Conservation (phyloP, 352 stramenopile genomes). For the Aphanomyces invadans region DNA sequence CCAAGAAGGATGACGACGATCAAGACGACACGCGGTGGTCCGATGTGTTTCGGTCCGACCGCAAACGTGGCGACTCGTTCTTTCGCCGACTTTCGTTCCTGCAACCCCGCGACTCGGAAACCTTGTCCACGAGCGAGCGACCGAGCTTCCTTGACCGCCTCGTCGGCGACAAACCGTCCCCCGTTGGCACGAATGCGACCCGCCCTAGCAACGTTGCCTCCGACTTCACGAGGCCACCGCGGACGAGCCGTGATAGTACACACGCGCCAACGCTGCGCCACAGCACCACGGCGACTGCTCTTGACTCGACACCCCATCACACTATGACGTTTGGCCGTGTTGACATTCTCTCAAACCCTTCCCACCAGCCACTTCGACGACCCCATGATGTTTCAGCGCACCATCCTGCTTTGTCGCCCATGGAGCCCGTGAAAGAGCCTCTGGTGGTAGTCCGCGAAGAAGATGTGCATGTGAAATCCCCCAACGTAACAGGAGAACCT, state of each 20-base stretch:
- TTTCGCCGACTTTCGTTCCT: slow-evolving; percentile 1
- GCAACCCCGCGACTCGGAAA: not conserved
- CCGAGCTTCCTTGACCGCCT: slow-evolving; percentile 1
- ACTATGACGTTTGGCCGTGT: not conserved
- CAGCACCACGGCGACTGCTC: not conserved
- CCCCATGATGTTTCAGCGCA: not conserved
- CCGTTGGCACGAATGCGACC: not conserved
- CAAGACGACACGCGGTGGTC: not conserved
- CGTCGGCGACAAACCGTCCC: not conserved
- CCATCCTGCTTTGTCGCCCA: not conserved
- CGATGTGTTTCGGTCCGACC: not conserved
- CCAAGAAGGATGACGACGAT: not conserved
- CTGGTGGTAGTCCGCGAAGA: not conserved
- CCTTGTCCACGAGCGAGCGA: not conserved
- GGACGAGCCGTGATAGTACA: not conserved
- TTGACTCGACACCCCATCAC: not conserved
- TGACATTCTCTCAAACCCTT: not conserved
- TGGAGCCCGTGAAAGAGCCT: not conserved
- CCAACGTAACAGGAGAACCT: not conserved
- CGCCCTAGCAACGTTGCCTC: not conserved
- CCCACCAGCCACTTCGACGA: not conserved
- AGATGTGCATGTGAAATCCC: not conserved
- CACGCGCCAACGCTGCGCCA: not conserved
- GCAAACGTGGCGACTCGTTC: not conserved
- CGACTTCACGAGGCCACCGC: not conserved